Evolutionary conservation across 1,284 basidiomycete genomes (phyloP), one percentile per base, ranked within the genome.

Genomic region (Cryptococcus amylolentus): DNA sequence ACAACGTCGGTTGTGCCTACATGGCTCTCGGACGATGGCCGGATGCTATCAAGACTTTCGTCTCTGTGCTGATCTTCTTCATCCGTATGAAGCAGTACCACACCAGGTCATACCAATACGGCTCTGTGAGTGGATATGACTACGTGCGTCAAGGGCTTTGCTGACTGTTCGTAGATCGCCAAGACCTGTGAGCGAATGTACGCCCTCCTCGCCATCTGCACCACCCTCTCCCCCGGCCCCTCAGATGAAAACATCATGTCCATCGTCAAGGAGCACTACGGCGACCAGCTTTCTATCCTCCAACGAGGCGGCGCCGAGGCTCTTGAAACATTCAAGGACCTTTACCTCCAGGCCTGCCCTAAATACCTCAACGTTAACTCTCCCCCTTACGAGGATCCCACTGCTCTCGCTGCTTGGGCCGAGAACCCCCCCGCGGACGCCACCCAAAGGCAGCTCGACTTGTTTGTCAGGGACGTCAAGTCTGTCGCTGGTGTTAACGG

Each of bases 121-220:
- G 97, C 70, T 92, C 95, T 81, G 89, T 88, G 52, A 49, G 80
- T 68, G 35, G 46, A 9, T 18, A 16, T 50, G 23, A 23, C 14
- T 20, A 20, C 16, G 13, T 12, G 23, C 50, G 5, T 7, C 20
- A 10, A 5, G 5, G 27, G n/a, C n/a, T 10, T 10, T 43, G 44
- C 55, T 59, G 45, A 54, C 47, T 48, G 14, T n/a, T 5, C n/a
- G 20, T 65, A 91, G 88, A 96, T 98, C 78, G 93, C 88, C 81
- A 98, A 97, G 82, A 93, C 89, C 28, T 93, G 91, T 9, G 95
- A 98, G 76, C 82, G 95, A 51, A 98, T 98, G 94, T 96, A 98
- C 73, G 92, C 93, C 4, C 79, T 98, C 20, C 88, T 97, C 62
- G 91, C 93, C 8, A 87, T 98, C 63, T 94, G 91, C 79, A 89